Conservation (phyloP, 768 basidiomycete species). For the Mycena maculata region DNA sequence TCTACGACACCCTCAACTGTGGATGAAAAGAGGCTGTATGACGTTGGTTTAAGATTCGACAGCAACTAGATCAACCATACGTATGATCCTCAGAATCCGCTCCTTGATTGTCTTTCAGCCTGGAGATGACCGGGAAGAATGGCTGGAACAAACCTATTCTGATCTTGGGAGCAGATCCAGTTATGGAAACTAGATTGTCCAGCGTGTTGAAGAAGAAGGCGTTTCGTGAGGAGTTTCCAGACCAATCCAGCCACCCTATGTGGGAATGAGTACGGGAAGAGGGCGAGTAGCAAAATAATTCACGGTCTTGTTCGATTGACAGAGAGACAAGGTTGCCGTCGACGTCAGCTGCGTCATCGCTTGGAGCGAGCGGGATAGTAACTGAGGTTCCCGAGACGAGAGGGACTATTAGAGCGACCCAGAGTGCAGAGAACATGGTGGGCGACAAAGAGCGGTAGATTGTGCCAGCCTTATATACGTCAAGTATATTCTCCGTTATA, state of each 20-base stretch:
- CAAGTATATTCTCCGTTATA: no score
- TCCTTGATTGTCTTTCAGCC: constrained; percentile 33
- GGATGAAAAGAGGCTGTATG: no score
- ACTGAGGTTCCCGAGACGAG: constrained; percentile 44
- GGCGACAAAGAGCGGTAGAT: background rate
- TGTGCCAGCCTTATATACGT: constrained; percentile 5
- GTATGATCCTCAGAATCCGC: constrained; percentile 59
- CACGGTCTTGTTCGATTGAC: constrained; percentile 75
- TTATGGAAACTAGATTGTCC: constrained; percentile 63
- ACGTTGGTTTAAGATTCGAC: no score
- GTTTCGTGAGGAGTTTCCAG: constrained; percentile 63
- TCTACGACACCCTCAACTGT: no score
- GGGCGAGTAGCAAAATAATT: background rate
- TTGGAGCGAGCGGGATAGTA: constrained; percentile 52
- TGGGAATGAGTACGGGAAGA: background rate
- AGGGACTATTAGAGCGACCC: constrained; percentile 16
- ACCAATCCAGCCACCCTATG: constrained; percentile 70
- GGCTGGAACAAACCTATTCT: constrained; percentile 52
- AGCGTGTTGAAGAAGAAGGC: constrained; percentile 71
- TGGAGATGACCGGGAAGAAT: background rate
- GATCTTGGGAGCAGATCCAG: constrained; percentile 65
- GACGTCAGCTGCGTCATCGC: constrained; percentile 50
- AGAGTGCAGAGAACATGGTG: constrained; percentile 13
- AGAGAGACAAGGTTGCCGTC: constrained; percentile 66
- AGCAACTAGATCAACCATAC: no score